Evolutionary conservation across 2,329 filamentous ascomycete genomes (phyloP), one percentile per base, ranked within the genome.

Genomic region (Curvularia hawaiiensis): DNA sequence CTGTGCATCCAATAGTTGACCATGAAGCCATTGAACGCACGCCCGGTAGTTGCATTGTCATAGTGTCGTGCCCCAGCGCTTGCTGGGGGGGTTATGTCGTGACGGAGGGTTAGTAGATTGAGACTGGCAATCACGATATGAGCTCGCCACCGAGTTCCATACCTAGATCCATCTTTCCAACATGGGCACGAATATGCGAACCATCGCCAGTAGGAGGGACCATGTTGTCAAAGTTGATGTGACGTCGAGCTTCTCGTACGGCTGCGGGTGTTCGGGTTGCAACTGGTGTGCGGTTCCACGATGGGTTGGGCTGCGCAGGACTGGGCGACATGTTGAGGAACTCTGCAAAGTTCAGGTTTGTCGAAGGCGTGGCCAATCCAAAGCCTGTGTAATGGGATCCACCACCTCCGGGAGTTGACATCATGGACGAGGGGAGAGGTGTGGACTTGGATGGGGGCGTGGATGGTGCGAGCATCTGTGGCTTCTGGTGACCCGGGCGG

Each of bases 291-390:
- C 84, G 81, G 31, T 79, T 79, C 90, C 92, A 97, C 10, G 88
- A 85, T 66, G 88, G 91, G 30, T 62, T 61, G 28, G 69, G 63
- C 79, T 97, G 95, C 26, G 92, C 95, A 20, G 95, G 95, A 71
- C 92, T 97, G 0, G 95, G 95, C 7, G 95, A 97, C 75, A 98
- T 94, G 78, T 98, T 97, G 73, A 98, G 89, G 78, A 97, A 99
- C 74, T 99, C 95, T 51, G 92, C 87, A 79, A 98, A 96, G 79
- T 98, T 96, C 77, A 98, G 96, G 47, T 83, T 85, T 71, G 93
- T 90, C 16, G 89, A 89, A 0, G 94, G 94, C 0, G 94, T 98
- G 62, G 86, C 88, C 50, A 90, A 86, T 69, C 77, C 79, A 54
- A 88, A 83, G 48, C 83, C 83, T 44, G 89, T 77, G 69, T 87